Conservation (phyloP, 1,139 yeast species). For the Taphrina sp. region DNA sequence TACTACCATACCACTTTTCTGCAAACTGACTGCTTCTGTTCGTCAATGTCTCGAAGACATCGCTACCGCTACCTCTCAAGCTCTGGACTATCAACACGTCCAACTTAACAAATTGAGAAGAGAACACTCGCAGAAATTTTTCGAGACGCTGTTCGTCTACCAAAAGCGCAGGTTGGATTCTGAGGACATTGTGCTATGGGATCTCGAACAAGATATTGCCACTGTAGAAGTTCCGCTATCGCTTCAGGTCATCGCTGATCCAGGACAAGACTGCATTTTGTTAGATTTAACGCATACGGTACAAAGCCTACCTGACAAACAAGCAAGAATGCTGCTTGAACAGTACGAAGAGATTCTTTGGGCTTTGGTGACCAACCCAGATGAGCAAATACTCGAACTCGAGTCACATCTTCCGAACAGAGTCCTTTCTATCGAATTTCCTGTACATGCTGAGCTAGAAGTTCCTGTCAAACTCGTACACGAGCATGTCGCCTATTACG, state of each 20-base stretch:
- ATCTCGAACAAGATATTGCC: slow-evolving; percentile 11
- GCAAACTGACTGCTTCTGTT: slow-evolving; percentile 31
- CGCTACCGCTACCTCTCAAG: neutral
- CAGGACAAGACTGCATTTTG: neutral
- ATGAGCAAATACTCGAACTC: slow-evolving; percentile 16
- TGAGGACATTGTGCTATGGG: neutral
- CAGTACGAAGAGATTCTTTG: slow-evolving; percentile 35
- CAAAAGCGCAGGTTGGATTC: slow-evolving; percentile 31
- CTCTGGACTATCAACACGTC: slow-evolving; percentile 36
- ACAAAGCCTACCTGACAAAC: slow-evolving; percentile 33
- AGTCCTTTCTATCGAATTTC: slow-evolving; percentile 28
- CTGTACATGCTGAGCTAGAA: slow-evolving; percentile 12
- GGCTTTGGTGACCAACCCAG: slow-evolving; percentile 29
- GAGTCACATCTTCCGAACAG: slow-evolving; percentile 24
- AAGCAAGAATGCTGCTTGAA: slow-evolving; percentile 34
- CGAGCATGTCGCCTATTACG: slow-evolving; percentile 37
- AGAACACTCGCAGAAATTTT: slow-evolving; percentile 20
- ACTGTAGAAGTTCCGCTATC: slow-evolving; percentile 25
- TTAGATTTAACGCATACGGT: slow-evolving; percentile 16
- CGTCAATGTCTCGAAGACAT: slow-evolving; percentile 18
- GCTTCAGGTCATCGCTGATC: slow-evolving; percentile 20
- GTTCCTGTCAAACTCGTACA: slow-evolving; percentile 34
- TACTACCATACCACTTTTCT: slow-evolving; percentile 38
- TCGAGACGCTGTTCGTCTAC: slow-evolving; percentile 38
- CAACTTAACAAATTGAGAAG: slow-evolving; percentile 26